Evolutionary conservation across 2,329 filamentous ascomycete species (phyloP), one percentile per base, ranked within the genome.

Genomic region (Paecilomyces dactylethromorphus): DNA sequence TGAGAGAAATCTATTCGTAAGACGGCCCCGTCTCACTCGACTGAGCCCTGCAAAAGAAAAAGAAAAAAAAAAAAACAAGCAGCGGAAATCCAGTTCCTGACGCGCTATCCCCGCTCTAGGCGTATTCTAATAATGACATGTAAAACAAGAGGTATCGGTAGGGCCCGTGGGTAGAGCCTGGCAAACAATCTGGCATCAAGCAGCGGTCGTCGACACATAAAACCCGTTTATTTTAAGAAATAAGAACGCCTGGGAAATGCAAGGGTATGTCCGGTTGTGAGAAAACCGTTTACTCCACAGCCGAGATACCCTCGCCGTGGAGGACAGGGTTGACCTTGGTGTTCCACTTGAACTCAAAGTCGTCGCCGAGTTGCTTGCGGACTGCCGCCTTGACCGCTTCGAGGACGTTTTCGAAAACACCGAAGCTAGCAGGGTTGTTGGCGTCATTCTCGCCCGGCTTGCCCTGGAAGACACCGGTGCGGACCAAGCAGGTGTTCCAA

Each of bases 401-500:
- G 50, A 89, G 78, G 12, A 91, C 88, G 68, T 90, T 89, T 60
- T 79, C 73, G 76, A 91, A 91, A 49, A 91, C 88, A 63, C 88
- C 88, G 69, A 91, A 90, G 77, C 82, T 89, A 69, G 88, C 88
- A 0, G 88, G 88, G 76, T 90, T 91, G 76, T 90, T 80, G 73
- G 87, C 82, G 69, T 91, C 89, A 70, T 91, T 91, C 60, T 85
- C 87, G 18, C 84, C 87, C 26, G 63, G 58, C 49, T 64, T 64
- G 62, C 88, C 88, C 77, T 90, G 87, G 82, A 88, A 91, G 54
- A 91, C 88, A 76, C 89, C 89, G 0, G 88, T 91, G 69, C 88
- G 84, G 58, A 91, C 88, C 57, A 91, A 76, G 69, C 88, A 91
- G 2, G 88, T 91, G 77, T 91, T 91, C 89, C 88, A 91, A 60